Conservation (phyloP, 176 grass and related monocot species). For the Phragmites australis region DNA sequence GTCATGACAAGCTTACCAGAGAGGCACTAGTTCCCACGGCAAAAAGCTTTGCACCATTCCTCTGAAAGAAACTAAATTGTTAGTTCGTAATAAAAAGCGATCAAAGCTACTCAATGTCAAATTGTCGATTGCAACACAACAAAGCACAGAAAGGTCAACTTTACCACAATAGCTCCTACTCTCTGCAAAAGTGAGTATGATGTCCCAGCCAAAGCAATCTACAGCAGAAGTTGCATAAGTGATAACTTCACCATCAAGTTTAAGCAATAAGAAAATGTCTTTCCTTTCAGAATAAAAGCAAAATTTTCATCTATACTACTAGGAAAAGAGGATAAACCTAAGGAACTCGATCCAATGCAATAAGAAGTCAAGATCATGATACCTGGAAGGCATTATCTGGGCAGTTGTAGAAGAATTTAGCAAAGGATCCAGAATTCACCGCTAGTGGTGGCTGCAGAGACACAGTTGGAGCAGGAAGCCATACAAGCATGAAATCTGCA, state of each 20-base stretch:
- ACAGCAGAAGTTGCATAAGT: slow-evolving; percentile 31
- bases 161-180: slow-evolving; percentile 95
- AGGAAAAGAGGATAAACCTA: slow-evolving; percentile 9
- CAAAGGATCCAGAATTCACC: slow-evolving; percentile 62
- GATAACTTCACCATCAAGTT: slow-evolving; percentile 18
- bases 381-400: slow-evolving; percentile 99
- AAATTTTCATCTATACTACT: background rate
- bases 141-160: slow-evolving; percentile 32
- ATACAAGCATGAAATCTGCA: slow-evolving; percentile 99
- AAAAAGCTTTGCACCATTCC: slow-evolving; percentile 96
- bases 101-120: slow-evolving; percentile 11
- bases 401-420: slow-evolving; percentile 91
- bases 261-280: background rate
- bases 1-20: slow-evolving; percentile 62
- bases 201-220: slow-evolving; percentile 90
- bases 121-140: slow-evolving; percentile 12
- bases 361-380: slow-evolving; percentile 20
- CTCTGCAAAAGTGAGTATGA: slow-evolving; percentile 91
- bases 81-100: slow-evolving; percentile 21
- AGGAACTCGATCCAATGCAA: slow-evolving; percentile 1
- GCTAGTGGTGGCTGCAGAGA: slow-evolving; percentile 72
- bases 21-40: slow-evolving; percentile 86
- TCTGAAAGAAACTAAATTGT: slow-evolving; percentile 53
- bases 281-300: slow-evolving; percentile 6
- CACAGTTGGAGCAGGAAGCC: slow-evolving; percentile 98